Conservation (phyloP, 73 alveolate genomes). For the Paramecium sonneborni region DNA sequence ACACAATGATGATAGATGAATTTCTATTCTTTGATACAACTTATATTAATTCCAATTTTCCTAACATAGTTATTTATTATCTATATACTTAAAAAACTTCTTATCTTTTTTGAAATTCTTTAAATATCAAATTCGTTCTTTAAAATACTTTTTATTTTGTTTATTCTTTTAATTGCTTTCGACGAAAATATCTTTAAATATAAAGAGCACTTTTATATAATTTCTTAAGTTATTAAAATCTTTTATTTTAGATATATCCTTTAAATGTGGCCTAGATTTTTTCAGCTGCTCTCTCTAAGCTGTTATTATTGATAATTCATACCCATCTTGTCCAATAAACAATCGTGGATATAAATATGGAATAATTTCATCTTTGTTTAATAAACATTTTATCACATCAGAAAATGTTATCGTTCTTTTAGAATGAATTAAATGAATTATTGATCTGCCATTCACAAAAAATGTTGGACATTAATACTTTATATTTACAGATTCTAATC, state of each 20-base stretch:
- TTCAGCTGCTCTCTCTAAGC: conserved; percentile 36
- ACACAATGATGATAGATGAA: not conserved
- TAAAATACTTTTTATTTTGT: not conserved
- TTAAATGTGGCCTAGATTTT: not conserved
- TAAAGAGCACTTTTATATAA: not conserved
- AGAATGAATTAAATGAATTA: not conserved
- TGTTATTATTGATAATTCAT: not conserved
- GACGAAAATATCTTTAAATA: not conserved
- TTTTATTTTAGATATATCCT: not conserved
- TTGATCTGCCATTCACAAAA: conserved; percentile 43
- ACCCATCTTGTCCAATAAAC: conserved; percentile 32
- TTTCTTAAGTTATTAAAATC: not conserved
- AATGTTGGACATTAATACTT: conserved; percentile 10
- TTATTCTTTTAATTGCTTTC: not conserved
- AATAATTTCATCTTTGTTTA: conserved; percentile 37
- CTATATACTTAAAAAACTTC: not conserved
- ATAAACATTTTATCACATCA: conserved; percentile 2
- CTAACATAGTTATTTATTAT: not conserved
- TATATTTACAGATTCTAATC: not conserved
- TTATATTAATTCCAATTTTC: not conserved
- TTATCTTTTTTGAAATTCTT: not conserved
- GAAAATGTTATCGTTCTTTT: not conserved
- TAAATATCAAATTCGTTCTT: not conserved
- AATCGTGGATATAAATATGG: not conserved
- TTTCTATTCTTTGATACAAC: not conserved